Base-by-base conservation (phyloP, 129 eudicot species). In the Heracleum sosnowskyi region DNA sequence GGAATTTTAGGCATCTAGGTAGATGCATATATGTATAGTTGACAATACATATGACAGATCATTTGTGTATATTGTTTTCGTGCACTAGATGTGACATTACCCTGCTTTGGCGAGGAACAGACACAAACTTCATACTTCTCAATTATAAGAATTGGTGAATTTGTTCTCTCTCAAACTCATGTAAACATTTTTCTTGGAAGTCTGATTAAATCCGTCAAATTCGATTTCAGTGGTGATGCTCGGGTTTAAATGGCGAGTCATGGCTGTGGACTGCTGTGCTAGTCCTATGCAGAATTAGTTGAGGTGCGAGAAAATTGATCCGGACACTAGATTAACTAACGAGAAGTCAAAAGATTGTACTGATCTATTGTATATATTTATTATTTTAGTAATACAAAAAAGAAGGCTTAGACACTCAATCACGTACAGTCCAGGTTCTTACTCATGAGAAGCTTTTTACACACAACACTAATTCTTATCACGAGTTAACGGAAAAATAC, bases 31-130 rank as follows among this genome's bases (percentile, higher is more conserved):
- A 28, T 11, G 35, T 28, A 63, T 29, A 63, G 8, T 29, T 29
- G 71, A 64, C 71, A 64, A 64, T 64, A 31, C 71, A 64, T 64
- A 4, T 29, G 39, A 13, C 71, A 64, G 28, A 28, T 64, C 71
- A 64, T 31, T 2, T 29, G 71, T 64, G 16, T 11, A 64, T 64
- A 31, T 64, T 12, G 71, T 64, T 64, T 64, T 64, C 37, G 71
- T 64, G 71, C 71, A 64, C 36, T 62, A 64, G 72, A 66, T 66
- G 39, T 13, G 72, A 66, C 72, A 28, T 15, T 31, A 31, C 72
- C 11, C 40, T 31, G 72, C 39, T 29, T 13, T 66, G 36, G 22
- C 37, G 18, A 4, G 15, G 7, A 29, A 64, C 37, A 11, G 13
- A 64, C 71, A 64, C 39, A 64, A 29, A 64, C 71, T 64, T 64